phyloP scores from a whole-genome alignment of 306 rosid genomes.

The Lathyrus aphaca region DNA sequence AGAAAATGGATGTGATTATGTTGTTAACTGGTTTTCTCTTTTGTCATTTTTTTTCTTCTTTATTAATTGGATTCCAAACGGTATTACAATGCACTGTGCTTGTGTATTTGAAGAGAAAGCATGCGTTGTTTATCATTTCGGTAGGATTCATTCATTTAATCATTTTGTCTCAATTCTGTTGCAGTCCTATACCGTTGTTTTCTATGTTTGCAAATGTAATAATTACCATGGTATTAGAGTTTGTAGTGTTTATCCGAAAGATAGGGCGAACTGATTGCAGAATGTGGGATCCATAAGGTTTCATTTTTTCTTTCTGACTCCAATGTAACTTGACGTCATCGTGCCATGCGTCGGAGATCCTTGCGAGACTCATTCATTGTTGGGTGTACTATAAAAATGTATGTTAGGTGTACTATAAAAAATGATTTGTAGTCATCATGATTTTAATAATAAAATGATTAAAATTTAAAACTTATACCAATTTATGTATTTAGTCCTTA shows the following conservation, averaged over 20 bases:
- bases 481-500: no score
- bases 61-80: not conserved
- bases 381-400: no score
- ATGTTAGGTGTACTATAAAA: no score
- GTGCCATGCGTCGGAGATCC: no score
- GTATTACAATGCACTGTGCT: not conserved
- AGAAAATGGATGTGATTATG: conserved; percentile 54
- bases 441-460: no score
- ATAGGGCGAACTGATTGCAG: not conserved
- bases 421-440: no score
- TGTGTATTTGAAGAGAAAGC: not conserved
- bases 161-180: conserved; percentile 7
- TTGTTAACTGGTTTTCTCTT: conserved; percentile 25
- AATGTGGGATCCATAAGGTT: not conserved
- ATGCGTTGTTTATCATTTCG: not conserved
- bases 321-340: no score
- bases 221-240: not conserved
- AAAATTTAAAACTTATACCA: no score
- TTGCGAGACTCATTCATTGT: no score
- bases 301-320: no score
- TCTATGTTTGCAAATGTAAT: conserved; percentile 19
- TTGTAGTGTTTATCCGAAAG: not conserved
- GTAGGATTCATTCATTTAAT: not conserved
- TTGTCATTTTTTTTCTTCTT: no score
- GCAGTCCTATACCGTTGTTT: not conserved